These are phyloP conservation scores for Conoideocrella luteorostrata DNA, from an alignment of 2,329 filamentous ascomycete species.

Conservation along the genomic window DNA sequence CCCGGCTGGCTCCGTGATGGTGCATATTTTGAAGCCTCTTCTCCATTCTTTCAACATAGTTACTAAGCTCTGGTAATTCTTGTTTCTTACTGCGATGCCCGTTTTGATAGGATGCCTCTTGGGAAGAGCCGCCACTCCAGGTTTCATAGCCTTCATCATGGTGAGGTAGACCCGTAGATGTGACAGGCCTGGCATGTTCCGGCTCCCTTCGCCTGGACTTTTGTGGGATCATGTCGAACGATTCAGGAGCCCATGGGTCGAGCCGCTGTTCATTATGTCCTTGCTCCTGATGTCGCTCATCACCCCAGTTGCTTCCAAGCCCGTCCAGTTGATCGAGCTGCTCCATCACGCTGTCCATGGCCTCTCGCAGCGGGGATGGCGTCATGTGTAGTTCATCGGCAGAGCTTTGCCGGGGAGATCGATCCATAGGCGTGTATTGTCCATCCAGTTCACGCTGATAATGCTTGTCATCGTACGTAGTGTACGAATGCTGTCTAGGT, in stretches of 20 bases:
- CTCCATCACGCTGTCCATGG: constrained; percentile 98
- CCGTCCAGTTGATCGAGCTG: constrained; percentile 74
- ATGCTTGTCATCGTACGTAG: constrained; percentile 33
- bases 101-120: constrained; percentile 36
- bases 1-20: constrained; percentile 42
- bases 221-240: constrained; percentile 55
- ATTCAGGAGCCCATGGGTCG: constrained; percentile 87
- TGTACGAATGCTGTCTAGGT: constrained; percentile 33
- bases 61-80: constrained; percentile 66
- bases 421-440: constrained; percentile 49
- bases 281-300: constrained; percentile 22
- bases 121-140: constrained; percentile 48
- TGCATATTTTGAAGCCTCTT: constrained; percentile 69
- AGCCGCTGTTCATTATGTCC: constrained; percentile 49
- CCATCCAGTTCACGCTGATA: constrained; percentile 10
- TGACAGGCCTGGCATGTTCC: constrained; percentile 48
- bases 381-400: constrained; percentile 64
- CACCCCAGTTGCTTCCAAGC: constrained; percentile 46
- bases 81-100: constrained; percentile 40
- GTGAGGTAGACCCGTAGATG: constrained; percentile 63
- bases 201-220: constrained; percentile 19
- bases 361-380: constrained; percentile 84
- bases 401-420: constrained; percentile 63
- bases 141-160: constrained; percentile 57
- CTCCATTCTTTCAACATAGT: constrained; percentile 91